Percentiles rank a stretch among this genome's conserved stretches.
These are phyloP conservation scores for Debaryomycetaceae sp. DNA, from an alignment of 1,139 yeast genomes.

Conservation along the genomic window DNA sequence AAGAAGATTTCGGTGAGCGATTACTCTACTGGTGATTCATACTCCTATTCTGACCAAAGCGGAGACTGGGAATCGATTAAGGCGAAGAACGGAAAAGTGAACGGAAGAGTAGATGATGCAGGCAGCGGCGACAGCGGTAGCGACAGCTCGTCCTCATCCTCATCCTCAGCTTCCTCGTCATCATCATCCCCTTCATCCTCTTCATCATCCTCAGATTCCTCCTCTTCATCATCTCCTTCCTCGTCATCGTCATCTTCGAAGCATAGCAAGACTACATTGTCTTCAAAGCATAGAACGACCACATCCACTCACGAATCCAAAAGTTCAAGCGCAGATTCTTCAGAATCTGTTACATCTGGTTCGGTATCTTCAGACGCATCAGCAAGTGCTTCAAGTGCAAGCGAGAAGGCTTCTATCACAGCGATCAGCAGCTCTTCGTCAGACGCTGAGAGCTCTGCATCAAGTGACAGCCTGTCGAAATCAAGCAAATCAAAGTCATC, in stretches of 20 bases:
- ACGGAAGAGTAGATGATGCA: conserved; percentile 54
- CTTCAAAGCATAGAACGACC: not conserved
- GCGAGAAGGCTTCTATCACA: not conserved
- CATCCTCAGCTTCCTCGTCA: conserved; percentile 6
- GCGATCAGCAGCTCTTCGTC: not conserved
- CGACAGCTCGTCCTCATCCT: not conserved
- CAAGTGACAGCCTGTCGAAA: conserved; percentile 4
- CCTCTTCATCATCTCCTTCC: conserved; percentile 3
- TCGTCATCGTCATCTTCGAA: conserved; percentile 1
- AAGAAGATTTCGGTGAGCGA: conserved; percentile 27
- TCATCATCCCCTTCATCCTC: conserved; percentile 4
- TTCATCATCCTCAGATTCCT: conserved; percentile 4
- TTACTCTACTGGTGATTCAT: conserved; percentile 33
- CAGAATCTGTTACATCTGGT: conserved; percentile 2
- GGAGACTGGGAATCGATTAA: conserved; percentile 66
- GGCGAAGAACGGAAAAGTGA: conserved; percentile 59
- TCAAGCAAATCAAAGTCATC: not conserved
- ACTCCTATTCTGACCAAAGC: conserved; percentile 47
- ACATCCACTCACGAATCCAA: not conserved
- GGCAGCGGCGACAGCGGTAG: conserved; percentile 10
- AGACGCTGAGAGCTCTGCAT: not conserved
- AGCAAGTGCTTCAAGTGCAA: conserved; percentile 1
- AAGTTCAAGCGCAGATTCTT: not conserved
- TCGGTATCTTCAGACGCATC: conserved; percentile 3
- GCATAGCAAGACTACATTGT: too few species aligned